phyloP scores from a whole-genome alignment of 495 filamentous ascomycete species.

The Hypoxylon fragiforme region DNA sequence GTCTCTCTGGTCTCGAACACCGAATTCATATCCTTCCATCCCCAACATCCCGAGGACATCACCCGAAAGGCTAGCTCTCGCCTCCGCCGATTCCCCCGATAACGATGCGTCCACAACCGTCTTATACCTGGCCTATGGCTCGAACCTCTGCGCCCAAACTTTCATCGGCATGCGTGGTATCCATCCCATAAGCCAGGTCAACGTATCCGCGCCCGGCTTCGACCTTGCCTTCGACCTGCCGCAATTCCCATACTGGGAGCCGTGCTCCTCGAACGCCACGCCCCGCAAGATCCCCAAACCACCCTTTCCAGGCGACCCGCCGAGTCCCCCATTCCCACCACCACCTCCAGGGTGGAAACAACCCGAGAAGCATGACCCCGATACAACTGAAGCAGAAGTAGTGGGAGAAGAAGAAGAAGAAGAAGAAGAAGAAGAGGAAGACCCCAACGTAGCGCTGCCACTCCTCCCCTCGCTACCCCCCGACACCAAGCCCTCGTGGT shows the following conservation, averaged over 20 bases:
- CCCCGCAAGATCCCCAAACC: conserved; percentile 53
- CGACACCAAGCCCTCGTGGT: conserved; percentile 60
- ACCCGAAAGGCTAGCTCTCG: conserved; percentile 32
- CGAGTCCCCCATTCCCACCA: conserved; percentile 32
- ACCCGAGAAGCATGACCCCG: no score
- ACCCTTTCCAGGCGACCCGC: conserved; percentile 32
- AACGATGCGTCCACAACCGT: conserved; percentile 52
- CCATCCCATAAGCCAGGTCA: conserved; percentile 72
- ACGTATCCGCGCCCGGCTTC: conserved; percentile 78
- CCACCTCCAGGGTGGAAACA: conserved; percentile 10
- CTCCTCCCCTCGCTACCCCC: conserved; percentile 34
- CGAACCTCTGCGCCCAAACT: conserved; percentile 76
- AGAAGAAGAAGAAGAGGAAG: conserved; percentile 34
- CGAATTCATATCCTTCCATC: conserved; percentile 13
- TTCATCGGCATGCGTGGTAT: conserved; percentile 78
- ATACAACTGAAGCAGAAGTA: conserved; percentile 17
- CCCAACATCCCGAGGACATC: conserved; percentile 33
- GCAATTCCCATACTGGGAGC: conserved; percentile 83
- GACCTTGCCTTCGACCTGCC: conserved; percentile 82
- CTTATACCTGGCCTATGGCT: conserved; percentile 94
- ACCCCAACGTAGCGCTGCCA: conserved; percentile 9
- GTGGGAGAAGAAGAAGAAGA: conserved; percentile 28
- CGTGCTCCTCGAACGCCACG: conserved; percentile 85
- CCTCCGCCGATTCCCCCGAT: conserved; percentile 20
- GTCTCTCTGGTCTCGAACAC: background rate